phyloP scores from a whole-genome alignment of 179 eudicot genomes.

The Actinidia arguta region DNA sequence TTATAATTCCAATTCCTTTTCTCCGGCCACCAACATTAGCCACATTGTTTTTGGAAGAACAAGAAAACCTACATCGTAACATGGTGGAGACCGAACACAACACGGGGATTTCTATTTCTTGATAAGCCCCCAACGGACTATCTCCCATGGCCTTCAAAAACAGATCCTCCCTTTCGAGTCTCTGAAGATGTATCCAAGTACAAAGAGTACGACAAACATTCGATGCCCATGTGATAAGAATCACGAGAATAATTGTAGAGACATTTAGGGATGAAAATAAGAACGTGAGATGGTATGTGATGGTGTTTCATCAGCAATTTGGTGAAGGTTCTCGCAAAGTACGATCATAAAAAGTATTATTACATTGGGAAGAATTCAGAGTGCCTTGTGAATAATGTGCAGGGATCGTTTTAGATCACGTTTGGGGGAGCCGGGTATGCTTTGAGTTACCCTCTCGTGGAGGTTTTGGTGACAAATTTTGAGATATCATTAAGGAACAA shows the following conservation, averaged over 20 bases:
- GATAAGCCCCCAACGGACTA: conserved; percentile 47
- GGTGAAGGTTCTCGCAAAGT: conserved; percentile 54
- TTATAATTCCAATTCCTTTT: not conserved
- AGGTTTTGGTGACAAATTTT: conserved; percentile 56
- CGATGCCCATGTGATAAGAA: conserved; percentile 38
- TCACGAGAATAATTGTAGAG: conserved; percentile 46
- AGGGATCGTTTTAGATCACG: conserved; percentile 56
- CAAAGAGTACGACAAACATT: conserved; percentile 41
- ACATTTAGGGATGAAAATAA: conserved; percentile 35
- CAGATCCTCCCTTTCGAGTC: conserved; percentile 54
- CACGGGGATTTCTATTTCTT: conserved; percentile 56
- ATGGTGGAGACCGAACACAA: conserved; percentile 74
- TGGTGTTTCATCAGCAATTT: conserved; percentile 67
- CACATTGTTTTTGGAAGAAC: conserved; percentile 57
- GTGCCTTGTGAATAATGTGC: conserved; percentile 38
- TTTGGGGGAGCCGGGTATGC: conserved; percentile 89
- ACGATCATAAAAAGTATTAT: conserved; percentile 64
- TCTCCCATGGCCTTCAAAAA: conserved; percentile 54
- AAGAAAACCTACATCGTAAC: conserved; percentile 47
- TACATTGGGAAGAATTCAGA: conserved; percentile 75
- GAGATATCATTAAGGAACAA: conserved; percentile 59
- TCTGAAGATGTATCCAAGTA: conserved; percentile 35
- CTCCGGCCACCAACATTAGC: conserved; percentile 45
- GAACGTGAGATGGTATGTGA: conserved; percentile 67
- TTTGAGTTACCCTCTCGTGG: conserved; percentile 70